These are phyloP conservation scores for Lichtheimia hyalospora DNA, from an alignment of 371 early-diverging fungal genomes.

Conservation along the genomic window DNA sequence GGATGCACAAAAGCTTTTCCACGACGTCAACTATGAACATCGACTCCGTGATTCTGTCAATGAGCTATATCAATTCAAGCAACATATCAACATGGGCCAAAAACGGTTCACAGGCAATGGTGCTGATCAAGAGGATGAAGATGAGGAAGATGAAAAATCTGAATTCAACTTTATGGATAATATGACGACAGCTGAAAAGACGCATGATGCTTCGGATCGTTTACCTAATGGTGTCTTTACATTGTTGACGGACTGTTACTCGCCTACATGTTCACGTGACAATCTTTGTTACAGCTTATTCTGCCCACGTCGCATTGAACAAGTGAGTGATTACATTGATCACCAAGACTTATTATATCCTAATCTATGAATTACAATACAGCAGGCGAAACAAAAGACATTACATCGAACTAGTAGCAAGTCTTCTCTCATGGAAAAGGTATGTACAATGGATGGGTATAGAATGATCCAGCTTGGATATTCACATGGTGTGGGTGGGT, in stretches of 20 bases:
- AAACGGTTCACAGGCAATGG: background rate
- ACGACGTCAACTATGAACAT: slow-evolving; percentile 86
- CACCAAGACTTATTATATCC: background rate
- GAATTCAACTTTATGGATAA: slow-evolving; percentile 11
- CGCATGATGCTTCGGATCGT: slow-evolving; percentile 11
- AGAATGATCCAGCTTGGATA: background rate
- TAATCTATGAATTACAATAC: background rate
- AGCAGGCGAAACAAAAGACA: slow-evolving; percentile 4
- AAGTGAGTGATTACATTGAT: slow-evolving; percentile 16
- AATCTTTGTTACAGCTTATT: slow-evolving; percentile 81
- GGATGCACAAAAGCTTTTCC: slow-evolving; percentile 86
- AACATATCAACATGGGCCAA: slow-evolving; percentile 25
- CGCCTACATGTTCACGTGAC: slow-evolving; percentile 85
- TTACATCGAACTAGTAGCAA: slow-evolving; percentile 17
- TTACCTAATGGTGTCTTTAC: slow-evolving; percentile 85
- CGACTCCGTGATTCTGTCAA: slow-evolving; percentile 76
- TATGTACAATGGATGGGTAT: background rate
- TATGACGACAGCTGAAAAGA: background rate
- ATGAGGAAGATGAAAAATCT: slow-evolving; percentile 28
- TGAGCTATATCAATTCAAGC: slow-evolving; percentile 79
- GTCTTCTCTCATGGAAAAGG: slow-evolving; percentile 14
- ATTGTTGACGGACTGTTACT: slow-evolving; percentile 85
- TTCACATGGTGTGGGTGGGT: background rate
- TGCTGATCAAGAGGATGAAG: slow-evolving; percentile 19
- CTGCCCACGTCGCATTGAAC: slow-evolving; percentile 79